phyloP scores from a whole-genome alignment of 805 yeast genomes.

The Saccharomycopsis microspora region DNA sequence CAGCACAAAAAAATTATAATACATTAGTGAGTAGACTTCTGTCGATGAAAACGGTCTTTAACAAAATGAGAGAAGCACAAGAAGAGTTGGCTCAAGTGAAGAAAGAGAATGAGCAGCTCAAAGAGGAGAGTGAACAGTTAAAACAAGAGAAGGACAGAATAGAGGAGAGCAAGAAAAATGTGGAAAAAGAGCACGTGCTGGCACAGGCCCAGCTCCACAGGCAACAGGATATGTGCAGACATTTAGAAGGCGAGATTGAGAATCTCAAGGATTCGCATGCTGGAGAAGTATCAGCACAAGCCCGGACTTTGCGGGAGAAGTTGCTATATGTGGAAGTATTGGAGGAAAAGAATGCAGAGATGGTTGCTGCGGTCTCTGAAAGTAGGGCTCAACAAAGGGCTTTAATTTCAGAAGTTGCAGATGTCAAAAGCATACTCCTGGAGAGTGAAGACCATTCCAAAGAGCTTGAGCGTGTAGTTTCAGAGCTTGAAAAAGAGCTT shows the following conservation, averaged over 20 bases:
- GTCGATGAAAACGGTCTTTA: constrained; percentile 63
- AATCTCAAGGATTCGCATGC: constrained; percentile 12
- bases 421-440: constrained; percentile 6
- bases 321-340: constrained; percentile 22
- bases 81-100: constrained; percentile 44
- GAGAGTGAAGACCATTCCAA: constrained; percentile 19
- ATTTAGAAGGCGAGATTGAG: constrained; percentile 22
- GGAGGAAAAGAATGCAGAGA: constrained; percentile 27
- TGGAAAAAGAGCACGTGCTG: constrained; percentile 26
- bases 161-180: constrained; percentile 34
- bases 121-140: constrained; percentile 10
- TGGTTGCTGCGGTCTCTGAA: constrained; percentile 21
- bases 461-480: background rate
- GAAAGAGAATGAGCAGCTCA: constrained; percentile 28
- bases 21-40: constrained; percentile 50
- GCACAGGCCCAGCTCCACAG: background rate
- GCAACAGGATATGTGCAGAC: too few species aligned
- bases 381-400: background rate
- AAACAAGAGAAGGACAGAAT: constrained; percentile 31
- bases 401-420: background rate
- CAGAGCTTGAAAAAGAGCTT: constrained; percentile 1
- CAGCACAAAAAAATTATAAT: constrained; percentile 46
- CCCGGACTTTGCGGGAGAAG: constrained; percentile 20
- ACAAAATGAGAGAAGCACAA: constrained; percentile 63
- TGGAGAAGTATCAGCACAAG: constrained; percentile 24